Percentiles rank a stretch among this genome's conserved stretches.
phyloP scores from a whole-genome alignment of 108 stramenopile species.

The Conticribra weissflogii region DNA sequence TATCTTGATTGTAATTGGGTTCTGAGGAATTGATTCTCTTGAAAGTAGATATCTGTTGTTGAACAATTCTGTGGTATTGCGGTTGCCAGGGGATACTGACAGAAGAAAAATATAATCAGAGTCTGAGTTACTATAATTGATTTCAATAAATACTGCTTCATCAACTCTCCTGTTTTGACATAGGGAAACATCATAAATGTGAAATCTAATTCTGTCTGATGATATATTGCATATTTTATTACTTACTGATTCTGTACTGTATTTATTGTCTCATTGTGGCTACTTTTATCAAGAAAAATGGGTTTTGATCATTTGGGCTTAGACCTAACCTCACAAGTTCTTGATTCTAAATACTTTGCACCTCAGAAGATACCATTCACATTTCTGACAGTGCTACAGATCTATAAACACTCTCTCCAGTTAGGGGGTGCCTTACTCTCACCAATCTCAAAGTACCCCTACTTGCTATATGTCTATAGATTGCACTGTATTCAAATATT shows the following conservation, averaged over 20 bases:
- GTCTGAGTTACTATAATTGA: not conserved
- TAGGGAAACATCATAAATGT: not conserved
- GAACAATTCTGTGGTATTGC: not conserved
- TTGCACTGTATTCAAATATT: too few relatives aligned
- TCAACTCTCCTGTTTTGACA: not conserved
- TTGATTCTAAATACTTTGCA: too few relatives aligned
- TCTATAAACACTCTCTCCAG: too few relatives aligned
- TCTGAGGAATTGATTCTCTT: too few relatives aligned
- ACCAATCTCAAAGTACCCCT: too few relatives aligned
- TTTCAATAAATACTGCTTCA: not conserved
- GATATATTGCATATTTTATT: not conserved
- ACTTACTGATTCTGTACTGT: not conserved
- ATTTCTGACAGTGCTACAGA: too few relatives aligned
- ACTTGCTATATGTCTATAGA: too few relatives aligned
- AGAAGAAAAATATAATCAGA: not conserved
- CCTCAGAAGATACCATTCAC: too few relatives aligned
- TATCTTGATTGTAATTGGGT: not conserved
- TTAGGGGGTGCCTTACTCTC: too few relatives aligned
- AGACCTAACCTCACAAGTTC: too few relatives aligned
- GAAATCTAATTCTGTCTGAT: not conserved
- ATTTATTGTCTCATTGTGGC: not conserved
- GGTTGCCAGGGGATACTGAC: not conserved
- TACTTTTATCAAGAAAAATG: too few relatives aligned
- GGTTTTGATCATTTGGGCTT: too few relatives aligned
- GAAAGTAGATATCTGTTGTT: not conserved